Evolutionary conservation across 2,329 filamentous ascomycete genomes (phyloP).

Genomic region (Chaetothyriales sp.): DNA sequence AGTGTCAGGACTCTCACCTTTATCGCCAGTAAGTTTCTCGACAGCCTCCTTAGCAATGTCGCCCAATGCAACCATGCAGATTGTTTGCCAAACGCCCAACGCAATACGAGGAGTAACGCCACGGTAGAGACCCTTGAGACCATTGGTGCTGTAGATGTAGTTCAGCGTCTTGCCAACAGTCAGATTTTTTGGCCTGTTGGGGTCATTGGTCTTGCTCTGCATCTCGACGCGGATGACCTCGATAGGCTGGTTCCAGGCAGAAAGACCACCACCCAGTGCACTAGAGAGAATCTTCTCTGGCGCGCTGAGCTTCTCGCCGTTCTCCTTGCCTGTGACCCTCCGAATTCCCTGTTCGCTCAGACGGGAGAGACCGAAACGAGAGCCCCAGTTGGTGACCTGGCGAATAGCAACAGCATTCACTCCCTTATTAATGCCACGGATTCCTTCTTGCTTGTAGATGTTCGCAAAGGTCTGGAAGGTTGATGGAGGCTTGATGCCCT

Average conservation of each 20-base stretch:
- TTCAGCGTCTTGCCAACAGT: conserved; percentile 66
- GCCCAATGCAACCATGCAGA: conserved; percentile 98
- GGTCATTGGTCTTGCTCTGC: conserved; percentile 97
- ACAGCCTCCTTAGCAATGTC: conserved; percentile 63
- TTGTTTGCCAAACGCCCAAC: conserved; percentile 94
- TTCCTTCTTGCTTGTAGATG: conserved; percentile 89
- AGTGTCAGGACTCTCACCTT: background rate
- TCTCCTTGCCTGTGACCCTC: conserved; percentile 58
- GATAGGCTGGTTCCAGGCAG: conserved; percentile 98
- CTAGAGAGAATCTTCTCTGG: conserved; percentile 81
- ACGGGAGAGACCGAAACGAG: conserved; percentile 82
- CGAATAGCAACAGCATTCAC: conserved; percentile 97
- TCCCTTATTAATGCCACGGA: conserved; percentile 92
- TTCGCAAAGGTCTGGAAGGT: conserved; percentile 93
- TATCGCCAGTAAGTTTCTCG: conserved; percentile 48
- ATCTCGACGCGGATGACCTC: conserved; percentile 99
- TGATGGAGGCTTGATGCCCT: conserved; percentile 69
- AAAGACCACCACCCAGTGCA: conserved; percentile 78
- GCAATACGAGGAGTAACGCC: conserved; percentile 89
- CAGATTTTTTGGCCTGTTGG: conserved; percentile 98
- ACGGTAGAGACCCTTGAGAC: conserved; percentile 82
- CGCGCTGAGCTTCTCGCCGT: conserved; percentile 60
- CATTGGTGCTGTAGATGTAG: conserved; percentile 87
- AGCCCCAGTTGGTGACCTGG: conserved; percentile 99
- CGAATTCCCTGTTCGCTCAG: conserved; percentile 84